phyloP scores from a whole-genome alignment of 371 early-diverging fungal genomes.

The Choanephora cucurbitarum region DNA sequence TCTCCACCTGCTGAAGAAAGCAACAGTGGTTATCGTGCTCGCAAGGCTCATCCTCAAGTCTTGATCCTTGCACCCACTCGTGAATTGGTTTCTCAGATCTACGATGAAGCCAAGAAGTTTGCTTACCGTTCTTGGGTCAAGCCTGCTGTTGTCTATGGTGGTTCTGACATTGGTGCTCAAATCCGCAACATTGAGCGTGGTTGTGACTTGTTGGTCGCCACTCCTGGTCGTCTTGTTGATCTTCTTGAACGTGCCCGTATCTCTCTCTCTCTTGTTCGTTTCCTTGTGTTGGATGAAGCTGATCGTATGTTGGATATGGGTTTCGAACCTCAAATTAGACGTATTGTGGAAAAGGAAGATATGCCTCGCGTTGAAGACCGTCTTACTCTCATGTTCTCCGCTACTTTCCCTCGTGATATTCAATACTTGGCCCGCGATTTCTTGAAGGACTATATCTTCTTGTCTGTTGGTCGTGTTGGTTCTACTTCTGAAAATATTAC shows the following conservation, averaged over 20 bases:
- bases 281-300: conserved; percentile 97
- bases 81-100: conserved; percentile 97
- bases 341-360: conserved; percentile 92
- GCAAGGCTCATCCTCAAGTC: conserved; percentile 80
- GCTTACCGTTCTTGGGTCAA: conserved; percentile 88
- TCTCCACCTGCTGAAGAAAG: conserved; percentile 52
- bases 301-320: conserved; percentile 99
- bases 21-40: conserved; percentile 72
- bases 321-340: conserved; percentile 97
- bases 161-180: conserved; percentile 91
- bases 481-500: conserved; percentile 96
- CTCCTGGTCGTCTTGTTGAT: conserved; percentile 96
- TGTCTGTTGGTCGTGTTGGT: conserved; percentile 93
- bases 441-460: conserved; percentile 89
- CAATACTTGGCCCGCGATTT: conserved; percentile 94
- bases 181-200: conserved; percentile 87
- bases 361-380: conserved; percentile 82
- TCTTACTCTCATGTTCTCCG: conserved; percentile 96
- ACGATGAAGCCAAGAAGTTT: conserved; percentile 80
- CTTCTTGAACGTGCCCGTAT: conserved; percentile 90
- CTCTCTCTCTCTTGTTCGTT: conserved; percentile 72
- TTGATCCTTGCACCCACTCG: conserved; percentile 97
- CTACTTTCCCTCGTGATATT: conserved; percentile 95
- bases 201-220: conserved; percentile 95
- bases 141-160: conserved; percentile 93